Evolutionary conservation across 305 asterid species (phyloP).

Genomic region (Fraxinus platypoda): DNA sequence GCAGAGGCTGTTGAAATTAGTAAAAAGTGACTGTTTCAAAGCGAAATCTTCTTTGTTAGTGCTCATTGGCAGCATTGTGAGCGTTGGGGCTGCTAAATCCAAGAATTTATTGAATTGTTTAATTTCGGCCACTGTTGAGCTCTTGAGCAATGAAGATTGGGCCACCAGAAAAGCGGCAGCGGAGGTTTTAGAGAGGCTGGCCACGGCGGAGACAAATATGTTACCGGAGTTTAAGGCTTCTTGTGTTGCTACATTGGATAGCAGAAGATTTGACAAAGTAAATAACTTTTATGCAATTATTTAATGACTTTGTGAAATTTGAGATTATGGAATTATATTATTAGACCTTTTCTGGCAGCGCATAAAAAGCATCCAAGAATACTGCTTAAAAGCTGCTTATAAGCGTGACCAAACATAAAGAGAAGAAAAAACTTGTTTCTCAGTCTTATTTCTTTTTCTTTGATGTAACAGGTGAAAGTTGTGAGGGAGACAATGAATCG

Average conservation of each 20-base stretch:
- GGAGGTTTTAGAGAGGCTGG: constrained; percentile 57
- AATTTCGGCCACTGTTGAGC: constrained; percentile 50
- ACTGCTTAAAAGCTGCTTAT: not conserved
- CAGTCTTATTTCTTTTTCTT: not conserved
- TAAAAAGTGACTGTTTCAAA: constrained; percentile 55
- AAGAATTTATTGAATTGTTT: constrained; percentile 36
- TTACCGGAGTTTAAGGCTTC: constrained; percentile 42
- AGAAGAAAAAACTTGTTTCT: not conserved
- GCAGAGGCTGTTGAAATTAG: constrained; percentile 61
- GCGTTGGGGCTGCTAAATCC: constrained; percentile 51
- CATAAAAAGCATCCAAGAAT: not conserved
- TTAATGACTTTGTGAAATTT: not conserved
- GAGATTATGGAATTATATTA: constrained; percentile 1
- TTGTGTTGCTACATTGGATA: constrained; percentile 59
- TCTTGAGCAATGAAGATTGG: constrained; percentile 76
- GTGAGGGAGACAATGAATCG: constrained; percentile 87
- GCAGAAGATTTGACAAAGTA: constrained; percentile 79
- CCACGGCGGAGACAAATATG: constrained; percentile 42
- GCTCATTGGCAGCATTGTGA: constrained; percentile 51
- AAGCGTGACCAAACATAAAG: not conserved
- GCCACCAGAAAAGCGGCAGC: constrained; percentile 82
- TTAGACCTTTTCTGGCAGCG: not conserved
- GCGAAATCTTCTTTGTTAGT: constrained; percentile 61
- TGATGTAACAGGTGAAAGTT: constrained; percentile 57
- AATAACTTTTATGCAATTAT: not conserved